Percentiles rank a stretch among this genome's conserved stretches.
These are phyloP conservation scores for Bremia lactucae DNA, from an alignment of 352 stramenopile genomes.

Conservation along the genomic window DNA sequence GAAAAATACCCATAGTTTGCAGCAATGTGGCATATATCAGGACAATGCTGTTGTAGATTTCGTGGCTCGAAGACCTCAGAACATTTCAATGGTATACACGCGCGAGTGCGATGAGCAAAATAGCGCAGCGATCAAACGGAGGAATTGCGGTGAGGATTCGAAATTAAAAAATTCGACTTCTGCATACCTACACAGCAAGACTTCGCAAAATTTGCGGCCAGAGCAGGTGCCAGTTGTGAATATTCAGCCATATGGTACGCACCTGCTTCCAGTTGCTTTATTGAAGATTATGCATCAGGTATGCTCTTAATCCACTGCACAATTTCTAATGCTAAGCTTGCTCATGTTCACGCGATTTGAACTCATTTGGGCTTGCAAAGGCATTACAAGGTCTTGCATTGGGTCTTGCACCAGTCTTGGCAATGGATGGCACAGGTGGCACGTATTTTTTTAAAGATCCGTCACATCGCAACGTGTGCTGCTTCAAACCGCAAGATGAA, in stretches of 20 bases:
- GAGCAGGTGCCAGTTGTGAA: slow-evolving; percentile 53
- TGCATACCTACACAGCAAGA: slow-evolving; percentile 10
- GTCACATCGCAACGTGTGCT: slow-evolving; percentile 87
- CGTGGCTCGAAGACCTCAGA: slow-evolving; percentile 50
- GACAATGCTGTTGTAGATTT: slow-evolving; percentile 72
- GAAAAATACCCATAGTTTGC: slow-evolving; percentile 72
- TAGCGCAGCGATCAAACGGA: slow-evolving; percentile 7
- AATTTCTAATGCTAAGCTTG: neutral
- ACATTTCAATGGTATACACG: slow-evolving; percentile 37
- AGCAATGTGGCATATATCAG: slow-evolving; percentile 77
- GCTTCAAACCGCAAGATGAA: slow-evolving; percentile 98
- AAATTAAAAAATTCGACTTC: slow-evolving; percentile 4
- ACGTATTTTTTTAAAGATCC: slow-evolving; percentile 97
- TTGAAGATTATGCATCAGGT: slow-evolving; percentile 81
- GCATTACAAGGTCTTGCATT: slow-evolving; percentile 85
- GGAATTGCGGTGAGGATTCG: slow-evolving; percentile 6
- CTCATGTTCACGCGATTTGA: neutral
- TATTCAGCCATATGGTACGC: slow-evolving; percentile 68
- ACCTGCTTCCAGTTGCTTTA: slow-evolving; percentile 59
- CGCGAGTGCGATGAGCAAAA: slow-evolving; percentile 6
- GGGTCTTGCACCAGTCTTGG: slow-evolving; percentile 85
- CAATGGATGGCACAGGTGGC: slow-evolving; percentile 94
- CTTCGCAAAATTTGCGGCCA: slow-evolving; percentile 27
- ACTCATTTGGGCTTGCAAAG: slow-evolving; percentile 15
- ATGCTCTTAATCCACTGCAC: neutral